Evolutionary conservation across 768 basidiomycete species (phyloP), one percentile per base, ranked within the genome.

Genomic region (Boletus rubropictus): DNA sequence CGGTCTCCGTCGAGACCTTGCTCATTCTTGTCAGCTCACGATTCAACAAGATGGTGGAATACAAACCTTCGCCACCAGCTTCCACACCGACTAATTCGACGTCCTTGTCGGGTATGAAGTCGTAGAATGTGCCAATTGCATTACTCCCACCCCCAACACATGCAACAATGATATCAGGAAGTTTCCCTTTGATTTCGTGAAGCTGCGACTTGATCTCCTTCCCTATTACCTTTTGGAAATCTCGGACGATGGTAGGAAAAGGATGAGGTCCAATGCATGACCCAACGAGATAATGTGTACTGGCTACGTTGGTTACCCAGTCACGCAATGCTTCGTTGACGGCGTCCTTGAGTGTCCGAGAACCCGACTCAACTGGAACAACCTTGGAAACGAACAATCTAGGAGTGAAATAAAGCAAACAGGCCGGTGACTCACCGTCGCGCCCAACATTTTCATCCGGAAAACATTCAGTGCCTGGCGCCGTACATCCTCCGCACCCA

Each of bases 61-160:
- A 56, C 69, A 51, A 44, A 85, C 94, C 96, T 75, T 98, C 92
- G 43, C 96, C 96, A 49, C 93, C 96, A 34, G 96, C 96, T 64
- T 99, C 96, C 9, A 99, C 95, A 51, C 96, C 96, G 27, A 98
- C 70, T 27, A 99, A 71, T 31, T 86, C 78, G 20, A 98, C 94
- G 37, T 65, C 73, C 67, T 89, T 84, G 63, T 98, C 91, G 7
- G 75, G 72, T 64, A 98, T 94, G 69, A 98, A 99, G 57, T 97
- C 89, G 66, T 89, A 90, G 79, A 99, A 99, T 10, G 94, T 85
- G 24, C 94, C 96, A 54, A 99, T 99, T 14, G 96, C 92, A 64
- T 99, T 98, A 64, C 86, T 89, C 10, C 96, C 96, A 39, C 96
- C 96, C 22, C 96, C 96, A 35, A 98, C 96, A 65, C 96, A 99